phyloP scores from a whole-genome alignment of 2,329 filamentous ascomycete genomes.

The Pleomassaria siparia region DNA sequence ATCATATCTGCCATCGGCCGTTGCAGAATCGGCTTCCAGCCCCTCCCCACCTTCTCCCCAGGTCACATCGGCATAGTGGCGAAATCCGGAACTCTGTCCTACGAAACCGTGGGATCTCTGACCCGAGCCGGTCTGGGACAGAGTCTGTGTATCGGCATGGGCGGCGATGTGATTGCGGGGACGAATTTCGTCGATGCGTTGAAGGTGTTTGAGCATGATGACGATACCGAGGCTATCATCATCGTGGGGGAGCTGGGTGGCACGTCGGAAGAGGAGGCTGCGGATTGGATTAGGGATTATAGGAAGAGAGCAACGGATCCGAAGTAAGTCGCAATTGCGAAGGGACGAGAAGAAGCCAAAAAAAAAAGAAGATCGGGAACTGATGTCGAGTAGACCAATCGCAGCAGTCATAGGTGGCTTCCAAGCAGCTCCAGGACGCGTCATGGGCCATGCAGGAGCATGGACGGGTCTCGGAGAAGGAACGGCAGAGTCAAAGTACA shows the following conservation, averaged over 20 bases:
- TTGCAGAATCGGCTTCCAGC: constrained; percentile 76
- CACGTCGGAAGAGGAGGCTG: constrained; percentile 68
- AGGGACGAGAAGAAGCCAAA: neutral
- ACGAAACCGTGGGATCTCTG: constrained; percentile 75
- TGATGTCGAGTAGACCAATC: constrained; percentile 59
- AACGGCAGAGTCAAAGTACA: constrained; percentile 65
- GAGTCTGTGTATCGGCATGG: constrained; percentile 75
- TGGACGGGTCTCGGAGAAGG: constrained; percentile 69
- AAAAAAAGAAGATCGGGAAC: neutral
- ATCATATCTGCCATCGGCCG: constrained; percentile 73
- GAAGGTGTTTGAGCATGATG: constrained; percentile 65
- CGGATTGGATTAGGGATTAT: constrained; percentile 72
- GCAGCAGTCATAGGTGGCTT: constrained; percentile 70
- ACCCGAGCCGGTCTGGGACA: constrained; percentile 75
- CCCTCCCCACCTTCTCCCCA: constrained; percentile 68
- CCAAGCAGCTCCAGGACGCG: constrained; percentile 61
- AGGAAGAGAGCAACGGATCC: constrained; percentile 57
- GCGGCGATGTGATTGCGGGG: constrained; percentile 72
- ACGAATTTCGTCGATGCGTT: constrained; percentile 74
- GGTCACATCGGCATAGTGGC: constrained; percentile 74
- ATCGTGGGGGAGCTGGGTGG: constrained; percentile 74
- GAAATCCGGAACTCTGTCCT: constrained; percentile 80
- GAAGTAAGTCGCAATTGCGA: constrained; percentile 54
- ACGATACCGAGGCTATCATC: constrained; percentile 70
- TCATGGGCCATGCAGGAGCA: constrained; percentile 81